Base-by-base conservation (phyloP, 805 yeast species). In the Wickerhamomyces kurtzmanii region DNA sequence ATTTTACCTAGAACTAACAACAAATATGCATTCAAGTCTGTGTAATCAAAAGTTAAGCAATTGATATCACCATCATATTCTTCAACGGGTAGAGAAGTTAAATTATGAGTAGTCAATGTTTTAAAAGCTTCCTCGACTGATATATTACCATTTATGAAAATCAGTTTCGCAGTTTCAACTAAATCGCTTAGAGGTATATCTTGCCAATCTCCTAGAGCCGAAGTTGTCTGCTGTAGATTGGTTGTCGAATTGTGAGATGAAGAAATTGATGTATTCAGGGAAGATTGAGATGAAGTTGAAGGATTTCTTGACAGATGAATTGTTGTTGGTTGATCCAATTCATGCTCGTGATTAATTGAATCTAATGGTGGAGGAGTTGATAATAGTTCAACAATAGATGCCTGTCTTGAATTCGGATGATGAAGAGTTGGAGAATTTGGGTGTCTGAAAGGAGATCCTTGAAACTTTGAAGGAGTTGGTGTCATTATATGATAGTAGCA, bases 121-220 rank as follows among this genome's bases (percentile, higher is more conserved):
- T 86, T 85, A 57, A 83, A 91, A 3, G 97, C 96, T 31, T 74
- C 67, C 51, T 89, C 96, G 14, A 89, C 93, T 4, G 94, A 73
- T 20, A 72, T 60, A 5, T 71, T 55, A 3, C 77, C 72, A 36
- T 70, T 69, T 37, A 86, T 75, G 23, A 75, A 65, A 27, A 87
- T 70, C 41, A 91, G 65, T 49, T 82, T 79, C 38, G 80, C 86
- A 24, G 69, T 63, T 53, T 84, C 93, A 22, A 86, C 77, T 41
- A 91, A 64, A 40, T 83, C 91, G 10, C 68, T 53, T 36, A 91
- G 61, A 22, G 67, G 70, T 14, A 83, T 70, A 36, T 77, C 80
- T 43, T 71, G 71, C 93, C 95, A 84, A 40, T 80, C 84, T 20
- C 39, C 39, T 31, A 23, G 6, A 30, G 30, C n/a, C n/a, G n/a